A percentile compares a stretch with the other conserved stretches of the same genome.
Conservation (phyloP, 179 eudicot genomes). For the Beta macrorhiza region DNA sequence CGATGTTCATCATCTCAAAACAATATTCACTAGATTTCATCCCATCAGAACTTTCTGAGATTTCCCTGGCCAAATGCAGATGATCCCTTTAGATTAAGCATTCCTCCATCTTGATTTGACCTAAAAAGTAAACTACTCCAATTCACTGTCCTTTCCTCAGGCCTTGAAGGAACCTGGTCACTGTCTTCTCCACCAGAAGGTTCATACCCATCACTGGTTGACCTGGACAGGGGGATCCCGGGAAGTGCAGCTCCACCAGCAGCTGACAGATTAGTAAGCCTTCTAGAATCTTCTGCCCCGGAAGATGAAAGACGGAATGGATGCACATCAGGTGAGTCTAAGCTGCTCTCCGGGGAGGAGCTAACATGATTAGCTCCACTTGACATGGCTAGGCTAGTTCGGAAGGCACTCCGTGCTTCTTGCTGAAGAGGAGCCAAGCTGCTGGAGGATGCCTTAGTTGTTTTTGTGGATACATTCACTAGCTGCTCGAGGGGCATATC, state of each 20-base stretch:
- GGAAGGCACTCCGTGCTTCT: conserved; percentile 70
- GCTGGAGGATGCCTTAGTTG: conserved; percentile 33
- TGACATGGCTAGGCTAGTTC: conserved; percentile 51
- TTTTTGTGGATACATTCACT: conserved; percentile 34
- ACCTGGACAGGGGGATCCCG: conserved; percentile 63
- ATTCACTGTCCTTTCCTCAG: conserved; percentile 49
- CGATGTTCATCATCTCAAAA: conserved; percentile 1
- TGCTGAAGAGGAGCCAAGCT: conserved; percentile 70
- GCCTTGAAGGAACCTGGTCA: conserved; percentile 72
- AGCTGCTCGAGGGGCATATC: conserved; percentile 50
- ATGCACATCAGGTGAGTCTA: conserved; percentile 81
- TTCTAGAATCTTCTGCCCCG: conserved; percentile 65
- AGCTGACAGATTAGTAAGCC: conserved; percentile 43
- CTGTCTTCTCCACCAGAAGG: conserved; percentile 99
- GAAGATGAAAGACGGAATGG: conserved; percentile 64
- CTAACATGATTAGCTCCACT: conserved; percentile 43
- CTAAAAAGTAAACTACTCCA: conserved; percentile 66
- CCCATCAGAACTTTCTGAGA: conserved; percentile 44
- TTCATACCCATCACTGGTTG: conserved; percentile 93
- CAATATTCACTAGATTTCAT: conserved; percentile 11
- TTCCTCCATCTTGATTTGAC: conserved; percentile 49
- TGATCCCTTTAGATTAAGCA: conserved; percentile 44
- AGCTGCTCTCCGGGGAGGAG: conserved; percentile 95
- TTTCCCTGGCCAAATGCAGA: conserved; percentile 42
- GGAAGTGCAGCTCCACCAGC: conserved; percentile 34